Conservation (phyloP, 371 early-diverging fungal genomes). For the Rozella allomycis region DNA sequence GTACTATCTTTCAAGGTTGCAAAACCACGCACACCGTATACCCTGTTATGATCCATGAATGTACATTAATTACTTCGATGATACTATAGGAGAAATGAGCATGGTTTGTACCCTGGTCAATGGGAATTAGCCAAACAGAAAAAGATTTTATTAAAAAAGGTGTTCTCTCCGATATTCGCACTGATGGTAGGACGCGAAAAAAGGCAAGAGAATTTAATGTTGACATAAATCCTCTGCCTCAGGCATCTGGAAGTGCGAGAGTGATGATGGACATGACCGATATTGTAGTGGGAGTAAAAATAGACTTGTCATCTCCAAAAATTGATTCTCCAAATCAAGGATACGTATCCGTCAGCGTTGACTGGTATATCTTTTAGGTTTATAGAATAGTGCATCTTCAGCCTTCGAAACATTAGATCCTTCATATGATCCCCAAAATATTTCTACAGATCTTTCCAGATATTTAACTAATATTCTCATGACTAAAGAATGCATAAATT, state of each 20-base stretch:
- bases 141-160: slow-evolving; percentile 60
- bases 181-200: slow-evolving; percentile 57
- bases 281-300: slow-evolving; percentile 77
- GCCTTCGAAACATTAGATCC: too few species aligned
- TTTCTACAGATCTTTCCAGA: neutral
- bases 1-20: neutral
- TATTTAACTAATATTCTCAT: neutral
- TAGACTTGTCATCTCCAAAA: too few species aligned
- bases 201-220: slow-evolving; percentile 52
- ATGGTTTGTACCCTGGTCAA: too few species aligned
- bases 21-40: too few species aligned
- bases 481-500: slow-evolving; percentile 30
- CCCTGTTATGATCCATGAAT: too few species aligned
- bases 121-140: too few species aligned
- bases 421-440: neutral
- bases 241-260: slow-evolving; percentile 54
- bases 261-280: slow-evolving; percentile 45
- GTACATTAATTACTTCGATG: too few species aligned
- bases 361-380: too few species aligned
- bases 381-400: too few species aligned
- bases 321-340: too few species aligned
- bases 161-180: slow-evolving; percentile 51
- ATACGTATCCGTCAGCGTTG: too few species aligned
- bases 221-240: slow-evolving; percentile 61
- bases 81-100: too few species aligned